Evolutionary conservation across 768 basidiomycete species (phyloP).

Genomic region (Tricholoma hemisulphureum): DNA sequence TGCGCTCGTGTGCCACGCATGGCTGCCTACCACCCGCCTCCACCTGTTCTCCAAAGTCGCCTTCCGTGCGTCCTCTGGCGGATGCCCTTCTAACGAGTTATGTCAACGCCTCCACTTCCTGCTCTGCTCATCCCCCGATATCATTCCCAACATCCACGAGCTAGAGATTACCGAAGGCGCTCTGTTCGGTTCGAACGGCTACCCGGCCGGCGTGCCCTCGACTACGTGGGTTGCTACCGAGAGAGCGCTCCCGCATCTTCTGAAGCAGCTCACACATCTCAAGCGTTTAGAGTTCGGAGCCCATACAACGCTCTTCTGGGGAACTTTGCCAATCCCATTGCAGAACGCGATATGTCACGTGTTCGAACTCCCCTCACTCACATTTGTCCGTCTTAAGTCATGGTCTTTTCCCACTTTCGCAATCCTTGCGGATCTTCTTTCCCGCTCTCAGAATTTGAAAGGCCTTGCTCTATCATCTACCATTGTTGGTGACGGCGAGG

Average conservation of each 20-base stretch:
- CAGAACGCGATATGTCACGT: constrained; percentile 35
- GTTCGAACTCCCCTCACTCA: constrained; percentile 34
- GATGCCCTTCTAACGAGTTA: constrained; percentile 26
- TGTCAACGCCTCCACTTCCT: constrained; percentile 37
- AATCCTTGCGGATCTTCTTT: constrained; percentile 33
- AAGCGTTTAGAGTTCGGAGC: constrained; percentile 37
- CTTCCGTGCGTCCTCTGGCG: constrained; percentile 25
- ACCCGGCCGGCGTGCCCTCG: constrained; percentile 27
- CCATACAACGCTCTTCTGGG: constrained; percentile 36
- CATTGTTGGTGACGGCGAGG: constrained; percentile 26
- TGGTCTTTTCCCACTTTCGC: constrained; percentile 39
- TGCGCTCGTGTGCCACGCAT: constrained; percentile 37
- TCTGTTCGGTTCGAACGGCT: constrained; percentile 24
- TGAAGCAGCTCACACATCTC: constrained; percentile 37
- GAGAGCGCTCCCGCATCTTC: constrained; percentile 34
- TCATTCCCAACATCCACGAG: constrained; percentile 35
- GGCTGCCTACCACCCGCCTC: constrained; percentile 38
- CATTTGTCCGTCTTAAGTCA: constrained; percentile 38
- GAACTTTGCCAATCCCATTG: constrained; percentile 33
- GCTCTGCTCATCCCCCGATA: constrained; percentile 31
- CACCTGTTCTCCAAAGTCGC: constrained; percentile 42
- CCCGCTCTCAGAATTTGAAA: constrained; percentile 33
- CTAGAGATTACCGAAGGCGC: constrained; percentile 41
- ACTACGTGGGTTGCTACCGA: constrained; percentile 41
- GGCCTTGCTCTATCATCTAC: constrained; percentile 37